phyloP scores from a whole-genome alignment of 257 asterid species.

The Pogostemon cablin region DNA sequence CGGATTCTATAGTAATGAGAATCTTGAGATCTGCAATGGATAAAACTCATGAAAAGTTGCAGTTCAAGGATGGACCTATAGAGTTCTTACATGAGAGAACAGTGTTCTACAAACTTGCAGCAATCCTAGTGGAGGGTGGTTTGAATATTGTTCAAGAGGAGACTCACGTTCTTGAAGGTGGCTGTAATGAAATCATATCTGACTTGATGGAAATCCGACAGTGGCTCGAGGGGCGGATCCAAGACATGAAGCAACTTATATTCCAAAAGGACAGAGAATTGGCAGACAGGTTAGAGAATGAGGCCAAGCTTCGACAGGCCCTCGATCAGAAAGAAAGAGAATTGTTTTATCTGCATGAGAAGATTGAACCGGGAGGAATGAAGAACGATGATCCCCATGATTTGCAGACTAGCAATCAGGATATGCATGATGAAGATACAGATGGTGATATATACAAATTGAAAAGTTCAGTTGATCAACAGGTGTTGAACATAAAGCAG shows the following conservation, averaged over 20 bases:
- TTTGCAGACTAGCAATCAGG: no score
- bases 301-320: constrained; percentile 47
- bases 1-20: constrained; percentile 66
- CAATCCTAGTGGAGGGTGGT: constrained; percentile 68
- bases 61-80: constrained; percentile 63
- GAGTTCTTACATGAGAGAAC: constrained; percentile 70
- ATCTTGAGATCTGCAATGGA: constrained; percentile 81
- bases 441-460: constrained; percentile 41
- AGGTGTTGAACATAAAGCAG: constrained; percentile 56
- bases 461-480: constrained; percentile 56
- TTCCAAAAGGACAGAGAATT: constrained; percentile 60
- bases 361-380: constrained; percentile 40
- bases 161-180: constrained; percentile 50
- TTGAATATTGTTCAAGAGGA: constrained; percentile 60
- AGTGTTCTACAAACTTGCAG: constrained; percentile 67
- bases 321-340: constrained; percentile 61
- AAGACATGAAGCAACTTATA: constrained; percentile 57
- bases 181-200: constrained; percentile 49
- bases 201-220: constrained; percentile 61
- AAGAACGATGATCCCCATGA: constrained; percentile 28
- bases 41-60: constrained; percentile 68
- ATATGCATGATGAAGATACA: constrained; percentile 19
- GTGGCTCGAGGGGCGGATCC: constrained; percentile 62
- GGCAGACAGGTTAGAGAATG: constrained; percentile 56
- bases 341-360: constrained; percentile 37